phyloP scores from a whole-genome alignment of 495 filamentous ascomycete genomes.

The Lineolata rhizophorae region DNA sequence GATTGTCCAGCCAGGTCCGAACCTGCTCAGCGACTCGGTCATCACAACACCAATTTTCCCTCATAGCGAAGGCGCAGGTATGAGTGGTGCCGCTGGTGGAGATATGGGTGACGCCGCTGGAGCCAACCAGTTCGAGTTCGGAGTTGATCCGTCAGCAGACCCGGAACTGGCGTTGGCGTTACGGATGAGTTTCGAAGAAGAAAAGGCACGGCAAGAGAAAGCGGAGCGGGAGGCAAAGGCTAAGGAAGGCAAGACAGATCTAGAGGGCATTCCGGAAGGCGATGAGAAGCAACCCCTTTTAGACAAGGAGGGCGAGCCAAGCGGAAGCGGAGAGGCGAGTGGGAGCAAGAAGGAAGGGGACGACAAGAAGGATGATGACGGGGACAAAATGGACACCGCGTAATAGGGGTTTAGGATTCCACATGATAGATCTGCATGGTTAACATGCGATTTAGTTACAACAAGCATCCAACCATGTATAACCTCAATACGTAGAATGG shows the following conservation, averaged over 20 bases:
- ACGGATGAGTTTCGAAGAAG: slow-evolving; percentile 94
- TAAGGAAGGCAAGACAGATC: slow-evolving; percentile 37
- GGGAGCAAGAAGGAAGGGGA: slow-evolving; percentile 9
- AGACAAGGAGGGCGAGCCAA: slow-evolving; percentile 43
- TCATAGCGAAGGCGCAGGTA: slow-evolving; percentile 44
- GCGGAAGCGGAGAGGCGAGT: slow-evolving; percentile 26
- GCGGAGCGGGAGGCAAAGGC: slow-evolving; percentile 67
- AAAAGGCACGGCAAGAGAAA: slow-evolving; percentile 78
- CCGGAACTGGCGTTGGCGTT: slow-evolving; percentile 89
- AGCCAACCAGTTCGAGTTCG: slow-evolving; percentile 38
- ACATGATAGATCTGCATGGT: no score
- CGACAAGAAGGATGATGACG: slow-evolving; percentile 39
- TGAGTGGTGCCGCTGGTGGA: slow-evolving; percentile 20
- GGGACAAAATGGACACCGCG: slow-evolving; percentile 79
- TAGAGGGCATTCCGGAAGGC: slow-evolving; percentile 74
- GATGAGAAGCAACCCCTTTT: slow-evolving; percentile 43
- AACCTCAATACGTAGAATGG: no score
- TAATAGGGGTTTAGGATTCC: no score
- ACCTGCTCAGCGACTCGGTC: slow-evolving; percentile 81
- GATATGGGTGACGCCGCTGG: slow-evolving; percentile 34
- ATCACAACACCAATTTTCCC: slow-evolving; percentile 75
- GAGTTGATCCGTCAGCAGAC: slow-evolving; percentile 59
- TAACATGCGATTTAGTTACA: no score
- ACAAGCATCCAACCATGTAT: no score
- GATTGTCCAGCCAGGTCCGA: slow-evolving; percentile 73